Conservation (phyloP, 257 asterid species). For the Jaltomata sinuosa region DNA sequence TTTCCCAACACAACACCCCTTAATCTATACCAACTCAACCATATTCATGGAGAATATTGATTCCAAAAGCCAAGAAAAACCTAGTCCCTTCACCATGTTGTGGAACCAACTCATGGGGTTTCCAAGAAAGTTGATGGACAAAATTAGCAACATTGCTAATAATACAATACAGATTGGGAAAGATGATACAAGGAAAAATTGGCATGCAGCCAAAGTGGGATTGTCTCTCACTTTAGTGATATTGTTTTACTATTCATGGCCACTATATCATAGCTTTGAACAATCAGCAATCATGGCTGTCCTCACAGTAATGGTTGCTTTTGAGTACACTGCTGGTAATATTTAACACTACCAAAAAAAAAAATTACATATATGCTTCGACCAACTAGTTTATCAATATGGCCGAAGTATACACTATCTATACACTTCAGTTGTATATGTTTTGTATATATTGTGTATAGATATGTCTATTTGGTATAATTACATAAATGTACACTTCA, state of each 20-base stretch:
- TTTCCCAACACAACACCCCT: not conserved
- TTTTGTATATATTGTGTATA: too few relatives aligned
- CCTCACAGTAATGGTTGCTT: constrained; percentile 29
- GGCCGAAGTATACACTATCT: too few relatives aligned
- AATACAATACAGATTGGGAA: constrained; percentile 12
- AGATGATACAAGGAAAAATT: constrained; percentile 25
- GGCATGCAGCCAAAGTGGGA: constrained; percentile 30
- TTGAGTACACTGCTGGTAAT: constrained; percentile 31
- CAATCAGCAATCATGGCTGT: constrained; percentile 31
- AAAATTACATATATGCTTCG: not conserved
- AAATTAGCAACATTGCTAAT: not conserved
- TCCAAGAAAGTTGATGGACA: constrained; percentile 2
- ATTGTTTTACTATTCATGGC: constrained; percentile 16
- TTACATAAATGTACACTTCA: too few relatives aligned
- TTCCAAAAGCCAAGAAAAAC: not conserved
- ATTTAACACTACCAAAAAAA: not conserved
- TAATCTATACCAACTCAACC: not conserved
- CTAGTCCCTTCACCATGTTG: not conserved
- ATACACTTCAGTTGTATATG: too few relatives aligned
- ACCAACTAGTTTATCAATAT: too few relatives aligned
- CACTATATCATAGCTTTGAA: constrained; percentile 27
- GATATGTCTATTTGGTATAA: too few relatives aligned
- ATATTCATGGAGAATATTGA: not conserved
- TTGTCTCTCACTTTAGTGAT: constrained; percentile 23
- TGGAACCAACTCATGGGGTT: not conserved